Evolutionary conservation across 2,329 filamentous ascomycete genomes (phyloP).

Genomic region (Metarhizium guizhouense): DNA sequence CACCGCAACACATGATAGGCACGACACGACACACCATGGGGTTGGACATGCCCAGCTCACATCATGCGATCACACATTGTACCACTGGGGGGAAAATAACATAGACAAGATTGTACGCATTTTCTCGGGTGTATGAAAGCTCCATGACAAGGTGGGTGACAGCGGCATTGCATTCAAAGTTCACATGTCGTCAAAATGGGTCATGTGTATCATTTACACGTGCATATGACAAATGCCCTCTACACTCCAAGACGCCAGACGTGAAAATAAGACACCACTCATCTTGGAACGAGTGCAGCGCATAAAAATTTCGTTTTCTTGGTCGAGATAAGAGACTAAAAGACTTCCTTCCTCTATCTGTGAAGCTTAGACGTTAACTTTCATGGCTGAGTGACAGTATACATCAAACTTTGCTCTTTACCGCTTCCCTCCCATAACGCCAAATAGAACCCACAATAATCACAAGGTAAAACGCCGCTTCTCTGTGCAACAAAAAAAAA

Average conservation of each 20-base stretch:
- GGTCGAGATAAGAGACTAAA: background rate
- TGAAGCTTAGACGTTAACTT: constrained; percentile 10
- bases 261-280: background rate
- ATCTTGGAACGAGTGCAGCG: no score
- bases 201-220: background rate
- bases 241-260: background rate
- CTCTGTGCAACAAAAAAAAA: constrained; percentile 9
- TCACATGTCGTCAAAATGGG: background rate
- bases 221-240: no score
- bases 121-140: no score
- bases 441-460: constrained; percentile 14
- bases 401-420: constrained; percentile 22
- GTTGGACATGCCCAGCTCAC: background rate
- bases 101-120: no score
- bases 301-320: background rate
- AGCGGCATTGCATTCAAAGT: background rate
- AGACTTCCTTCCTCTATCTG: constrained; percentile 10
- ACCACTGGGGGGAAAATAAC: no score
- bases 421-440: constrained; percentile 20
- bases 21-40: no score
- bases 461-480: constrained; percentile 14
- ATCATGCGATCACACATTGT: background rate
- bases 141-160: no score
- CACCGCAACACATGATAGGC: no score
- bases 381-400: constrained; percentile 13